Evolutionary conservation across 2,329 filamentous ascomycete species (phyloP), one percentile per base, ranked within the genome.

Genomic region (Fusarium incarnatum): DNA sequence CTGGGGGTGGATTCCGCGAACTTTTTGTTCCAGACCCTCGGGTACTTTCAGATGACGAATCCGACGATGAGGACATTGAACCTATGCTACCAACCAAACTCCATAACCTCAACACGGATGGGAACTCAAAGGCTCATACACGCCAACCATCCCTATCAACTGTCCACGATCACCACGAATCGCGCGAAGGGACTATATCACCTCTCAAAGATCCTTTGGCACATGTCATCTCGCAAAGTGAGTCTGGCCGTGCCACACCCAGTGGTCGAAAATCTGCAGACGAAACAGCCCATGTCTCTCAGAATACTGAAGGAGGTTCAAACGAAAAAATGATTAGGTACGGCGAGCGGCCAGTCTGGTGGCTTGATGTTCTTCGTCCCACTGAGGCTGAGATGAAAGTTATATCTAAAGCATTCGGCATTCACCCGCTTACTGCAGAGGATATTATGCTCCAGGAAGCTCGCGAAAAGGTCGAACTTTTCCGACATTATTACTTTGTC

Each of bases 401-500:
- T 11, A 87, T 99, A 42, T 90, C 93, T 30, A 97, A 97, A 77
- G 88, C 96, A 0, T 99, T 99, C 77, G 94, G 94, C 18, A 98
- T 99, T 64, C 96, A 99, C 81, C 94, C 96, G 1, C 83, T 99
- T 62, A 99, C 96, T 0, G 91, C 94, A 3, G 96, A 99, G 80
- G 96, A 99, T 78, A 98, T 99, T 75, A 91, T 98, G 87, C 91
- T 98, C 84, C 94, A 98, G 79, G 96, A 99, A 82, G 93, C 94
- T 42, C 94, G 96, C 23, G 96, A 99, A 78, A 99, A 99, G 82
- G 96, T 99, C 1, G 96, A 99, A 79, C 86, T 99, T 2, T 99
- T 99, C 84, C 91, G 93, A 34, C 92, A 97, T 78, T 99, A 99
- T 82, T 99, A 99, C 80, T 98, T 99, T 76, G 93, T 99, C 82